phyloP scores from a whole-genome alignment of 2,329 filamentous ascomycete genomes.

The Trichoderma sp. region DNA sequence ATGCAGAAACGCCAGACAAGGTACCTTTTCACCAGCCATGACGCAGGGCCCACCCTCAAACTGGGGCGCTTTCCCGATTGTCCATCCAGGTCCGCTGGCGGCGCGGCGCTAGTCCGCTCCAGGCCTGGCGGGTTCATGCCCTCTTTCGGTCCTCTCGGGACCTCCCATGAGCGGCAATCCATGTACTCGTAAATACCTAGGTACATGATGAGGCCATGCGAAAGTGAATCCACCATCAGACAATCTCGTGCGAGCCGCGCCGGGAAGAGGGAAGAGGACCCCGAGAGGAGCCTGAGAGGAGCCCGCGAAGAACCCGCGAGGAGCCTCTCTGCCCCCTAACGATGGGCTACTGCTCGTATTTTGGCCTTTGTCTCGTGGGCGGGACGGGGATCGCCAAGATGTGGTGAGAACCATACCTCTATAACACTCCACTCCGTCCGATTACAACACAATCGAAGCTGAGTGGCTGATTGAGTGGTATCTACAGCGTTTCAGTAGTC shows the following conservation, averaged over 20 bases:
- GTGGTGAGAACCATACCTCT: neutral
- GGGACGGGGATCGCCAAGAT: neutral
- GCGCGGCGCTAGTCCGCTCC: neutral
- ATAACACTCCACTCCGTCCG: neutral
- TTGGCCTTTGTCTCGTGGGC: neutral
- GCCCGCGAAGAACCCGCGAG: neutral
- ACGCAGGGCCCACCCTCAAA: neutral
- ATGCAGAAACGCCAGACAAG: neutral
- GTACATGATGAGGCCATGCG: neutral
- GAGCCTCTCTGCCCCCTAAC: neutral
- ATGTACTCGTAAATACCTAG: neutral
- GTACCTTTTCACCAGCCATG: neutral
- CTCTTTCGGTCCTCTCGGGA: neutral
- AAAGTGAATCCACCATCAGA: neutral
- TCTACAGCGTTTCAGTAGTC: neutral
- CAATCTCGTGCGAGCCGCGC: neutral
- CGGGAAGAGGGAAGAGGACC: neutral
- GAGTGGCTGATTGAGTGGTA: neutral
- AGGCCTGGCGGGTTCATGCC: neutral
- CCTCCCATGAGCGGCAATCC: neutral
- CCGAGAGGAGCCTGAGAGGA: neutral
- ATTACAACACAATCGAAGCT: neutral
- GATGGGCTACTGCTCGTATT: neutral
- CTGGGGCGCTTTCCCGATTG: conserved; percentile 6
- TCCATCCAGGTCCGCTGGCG: neutral